Evolutionary conservation across 176 grass and related monocot species (phyloP), one percentile per base, ranked within the genome.

Genomic region (Aegilops longissima): DNA sequence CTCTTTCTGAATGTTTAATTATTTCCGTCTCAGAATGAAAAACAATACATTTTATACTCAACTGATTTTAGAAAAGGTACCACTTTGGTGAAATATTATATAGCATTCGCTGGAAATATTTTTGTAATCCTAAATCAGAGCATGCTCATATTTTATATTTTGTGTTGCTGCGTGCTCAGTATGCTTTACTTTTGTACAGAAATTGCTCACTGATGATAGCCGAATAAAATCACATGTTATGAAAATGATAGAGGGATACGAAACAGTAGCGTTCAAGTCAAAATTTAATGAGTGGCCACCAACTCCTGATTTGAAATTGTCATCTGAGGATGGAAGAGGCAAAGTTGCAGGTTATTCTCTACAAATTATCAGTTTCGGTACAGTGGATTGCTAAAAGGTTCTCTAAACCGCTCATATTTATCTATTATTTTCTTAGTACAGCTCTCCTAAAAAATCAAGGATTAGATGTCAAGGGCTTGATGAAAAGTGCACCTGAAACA

Each of bases 401-500:
- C 3, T 61, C 9, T 11, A 82, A 56, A 69, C 12, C 9, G 13
- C 52, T 72, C 51, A 33, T 0, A 59, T 84, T 78, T 54, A 58
- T 83, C 31, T 75, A 69, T 7, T 63, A 67, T 71, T 63, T 66
- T 83, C 7, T 66, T 88, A 29, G 54, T 89, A 62, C 84, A 98
- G 96, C 96, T 87, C 96, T 92, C 79, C 93, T 98, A 24, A 98
- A 86, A 88, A 93, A 85, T 81, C 96, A 99, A 94, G 97, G 97
- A 66, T 91, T 99, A 81, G 93, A 99, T 88, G 94, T 99, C 30
- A 96, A 96, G 70, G 97, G 97, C 33, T 93, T 99, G 79, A 90
- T 91, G 87, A 99, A 99, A 87, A 73, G 72, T 38, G 71, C 82
- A 76, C 88, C 90, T 80, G 20, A 77, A 40, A 90, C 93, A 80